Evolutionary conservation across 148 eudicot species (phyloP), one percentile per base, ranked within the genome.

Genomic region (Euryodendron excelsum): DNA sequence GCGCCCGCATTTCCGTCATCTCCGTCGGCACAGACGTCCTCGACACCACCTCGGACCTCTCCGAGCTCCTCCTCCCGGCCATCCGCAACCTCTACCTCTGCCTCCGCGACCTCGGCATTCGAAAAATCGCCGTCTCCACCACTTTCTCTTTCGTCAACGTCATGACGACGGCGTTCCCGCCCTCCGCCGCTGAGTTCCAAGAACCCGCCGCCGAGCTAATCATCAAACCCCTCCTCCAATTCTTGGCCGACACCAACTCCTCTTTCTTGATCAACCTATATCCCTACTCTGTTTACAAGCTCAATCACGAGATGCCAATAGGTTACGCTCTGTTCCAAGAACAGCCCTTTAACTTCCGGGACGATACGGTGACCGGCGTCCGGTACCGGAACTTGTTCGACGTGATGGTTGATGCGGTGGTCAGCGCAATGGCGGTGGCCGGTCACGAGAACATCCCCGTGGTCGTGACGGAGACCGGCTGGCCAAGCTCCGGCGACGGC

Each of bases 391-490:
- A 95, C 79, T 69, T 95, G 21, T 95, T 87, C 71, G 98, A 95
- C 65, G 82, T 72, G 68, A 91, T 95, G 98, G 87, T 95, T 0
- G 97, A 95, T 48, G 84, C 92, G 0, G 83, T 95, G 4, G 37
- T 95, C 1, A 80, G 87, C 0, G 91, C 96, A 2, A 87, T 95
- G 86, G 89, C 94, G 0, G 90, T 87, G 1, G 80, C 88, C 0
- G 98, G 98, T 0, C 94, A 95, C 63, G 92, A 88, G 84, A 87
- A 85, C 39, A 89, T 95, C 36, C 98, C 98, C 8, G 77, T 95
- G 12, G 73, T 93, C 0, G 97, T 95, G 69, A 77, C 92, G 0
- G 94, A 88, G 74, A 90, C 94, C 0, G 98, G 98, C 14, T 95
- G 98, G 98, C 97, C 97, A 0, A 78, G 86, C 78, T 69, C 85